Base-by-base conservation (phyloP, 148 eudicot species). In the Hydrangea macrophylla region DNA sequence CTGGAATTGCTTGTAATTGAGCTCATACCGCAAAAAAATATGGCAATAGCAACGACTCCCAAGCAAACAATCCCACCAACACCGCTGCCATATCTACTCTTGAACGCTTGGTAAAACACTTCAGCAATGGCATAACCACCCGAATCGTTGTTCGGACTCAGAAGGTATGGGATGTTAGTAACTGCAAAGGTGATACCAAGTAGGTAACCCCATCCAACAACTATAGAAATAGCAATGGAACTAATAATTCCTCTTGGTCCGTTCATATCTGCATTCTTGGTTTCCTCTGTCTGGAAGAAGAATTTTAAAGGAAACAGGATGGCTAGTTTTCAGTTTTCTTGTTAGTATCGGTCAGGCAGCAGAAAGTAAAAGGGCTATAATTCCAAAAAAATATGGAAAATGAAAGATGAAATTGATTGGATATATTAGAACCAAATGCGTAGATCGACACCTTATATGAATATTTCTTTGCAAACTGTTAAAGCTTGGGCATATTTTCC, bases 101-200 rank as follows among this genome's bases (percentile, higher is more conserved):
- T 91, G 74, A 94, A 94, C n/a, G 86, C 92, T 60, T 57, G 80
- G 79, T 87, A 94, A 74, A 94, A 94, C 48, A 94, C 71, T 78
- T 94, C 80, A 0, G 99, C 99, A 72, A 91, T 91, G 35, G 99
- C 99, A 71, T 94, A 94, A 33, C 99, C 99, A 12, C 96, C 96
- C 35, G 99, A 86, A 62, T 91, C 90, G 58, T 94, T 94, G 5
- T 89, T 82, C 11, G 7, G 63, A 59, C 77, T 87, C 73, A 94
- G 60, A 68, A 91, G 96, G 74, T 73, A 57, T 15, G 97, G 96
- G 69, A 94, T 89, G 67, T 91, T 79, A 2, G 86, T 91, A 58
- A 89, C 96, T 57, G 96, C 87, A 76, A 91, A 94, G 60, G 93
- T 94, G 78, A 94, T 85, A 24, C 99, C 99, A 20, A 94, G 79